Evolutionary conservation across 495 filamentous ascomycete species (phyloP).

Genomic region (Hyphodiscus hymeniophilus): DNA sequence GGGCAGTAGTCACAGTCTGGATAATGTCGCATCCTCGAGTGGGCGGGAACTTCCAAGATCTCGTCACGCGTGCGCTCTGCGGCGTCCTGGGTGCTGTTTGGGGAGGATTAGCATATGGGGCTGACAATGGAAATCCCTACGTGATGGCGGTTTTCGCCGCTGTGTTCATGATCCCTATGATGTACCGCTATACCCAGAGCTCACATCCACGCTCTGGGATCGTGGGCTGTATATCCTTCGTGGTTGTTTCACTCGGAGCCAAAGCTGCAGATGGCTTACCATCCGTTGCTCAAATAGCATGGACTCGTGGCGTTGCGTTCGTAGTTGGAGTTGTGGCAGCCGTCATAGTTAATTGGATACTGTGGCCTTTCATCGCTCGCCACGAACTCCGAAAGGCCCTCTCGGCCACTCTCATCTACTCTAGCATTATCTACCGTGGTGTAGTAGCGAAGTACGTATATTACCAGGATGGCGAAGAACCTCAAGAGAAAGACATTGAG

Average conservation of each 20-base stretch:
- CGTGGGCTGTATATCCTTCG: conserved; percentile 42
- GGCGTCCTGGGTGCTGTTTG: conserved; percentile 42
- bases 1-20: conserved; percentile 50
- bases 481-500: conserved; percentile 39
- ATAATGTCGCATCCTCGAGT: conserved; percentile 51
- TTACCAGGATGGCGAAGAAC: conserved; percentile 41
- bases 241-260: conserved; percentile 42
- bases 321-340: conserved; percentile 42
- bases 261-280: conserved; percentile 26
- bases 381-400: conserved; percentile 49
- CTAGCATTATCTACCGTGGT: conserved; percentile 43
- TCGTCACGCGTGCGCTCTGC: conserved; percentile 38
- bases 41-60: conserved; percentile 47
- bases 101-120: conserved; percentile 43
- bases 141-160: conserved; percentile 48
- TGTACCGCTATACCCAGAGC: conserved; percentile 48
- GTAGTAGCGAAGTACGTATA: conserved; percentile 52
- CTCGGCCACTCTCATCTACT: conserved; percentile 45
- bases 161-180: conserved; percentile 48
- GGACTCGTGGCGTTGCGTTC: conserved; percentile 39
- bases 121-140: conserved; percentile 41
- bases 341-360: conserved; percentile 46
- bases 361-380: conserved; percentile 52
- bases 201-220: conserved; percentile 37
- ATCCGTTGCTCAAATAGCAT: conserved; percentile 33